These are phyloP conservation scores for Picochlorum sp. DNA, from an alignment of 139 green algal genomes.

Conservation along the genomic window DNA sequence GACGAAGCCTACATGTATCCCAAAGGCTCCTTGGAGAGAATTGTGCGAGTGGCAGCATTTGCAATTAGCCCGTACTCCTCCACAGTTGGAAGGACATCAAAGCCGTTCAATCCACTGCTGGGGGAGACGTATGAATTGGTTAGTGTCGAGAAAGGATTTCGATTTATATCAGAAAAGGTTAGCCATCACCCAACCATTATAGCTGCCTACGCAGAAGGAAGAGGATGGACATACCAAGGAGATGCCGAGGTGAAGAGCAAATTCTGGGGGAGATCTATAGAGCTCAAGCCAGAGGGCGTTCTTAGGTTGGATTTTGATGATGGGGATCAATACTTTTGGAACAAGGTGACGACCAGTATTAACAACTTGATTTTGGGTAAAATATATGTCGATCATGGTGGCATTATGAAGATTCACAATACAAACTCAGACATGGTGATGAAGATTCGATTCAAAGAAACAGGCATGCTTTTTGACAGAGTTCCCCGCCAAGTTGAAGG, in stretches of 20 bases:
- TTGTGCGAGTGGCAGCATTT: constrained; percentile 70
- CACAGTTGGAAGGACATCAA: constrained; percentile 44
- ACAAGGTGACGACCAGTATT: constrained; percentile 72
- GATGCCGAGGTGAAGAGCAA: constrained; percentile 81
- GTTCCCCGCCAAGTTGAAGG: constrained; percentile 49
- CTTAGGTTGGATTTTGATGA: constrained; percentile 56
- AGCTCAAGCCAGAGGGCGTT: constrained; percentile 66
- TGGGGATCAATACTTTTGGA: constrained; percentile 67
- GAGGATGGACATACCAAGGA: constrained; percentile 53
- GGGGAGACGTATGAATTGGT: constrained; percentile 69
- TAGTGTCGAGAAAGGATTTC: constrained; percentile 47
- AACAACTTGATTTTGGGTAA: constrained; percentile 90
- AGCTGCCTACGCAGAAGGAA: constrained; percentile 48
- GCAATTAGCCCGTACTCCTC: constrained; percentile 53
- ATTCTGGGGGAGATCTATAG: constrained; percentile 87
- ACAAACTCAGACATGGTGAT: constrained; percentile 16
- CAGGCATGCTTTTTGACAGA: constrained; percentile 41
- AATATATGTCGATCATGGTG: constrained; percentile 80
- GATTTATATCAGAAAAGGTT: constrained; percentile 62
- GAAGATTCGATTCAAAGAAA: constrained; percentile 61
- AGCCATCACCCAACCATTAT: constrained; percentile 77
- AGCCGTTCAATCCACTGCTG: constrained; percentile 72
- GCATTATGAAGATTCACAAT: constrained; percentile 58
- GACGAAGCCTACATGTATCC: constrained; percentile 43
- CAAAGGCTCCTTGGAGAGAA: constrained; percentile 36